Base-by-base conservation (phyloP, 1,139 yeast species). In the Taiozyma sp. region DNA sequence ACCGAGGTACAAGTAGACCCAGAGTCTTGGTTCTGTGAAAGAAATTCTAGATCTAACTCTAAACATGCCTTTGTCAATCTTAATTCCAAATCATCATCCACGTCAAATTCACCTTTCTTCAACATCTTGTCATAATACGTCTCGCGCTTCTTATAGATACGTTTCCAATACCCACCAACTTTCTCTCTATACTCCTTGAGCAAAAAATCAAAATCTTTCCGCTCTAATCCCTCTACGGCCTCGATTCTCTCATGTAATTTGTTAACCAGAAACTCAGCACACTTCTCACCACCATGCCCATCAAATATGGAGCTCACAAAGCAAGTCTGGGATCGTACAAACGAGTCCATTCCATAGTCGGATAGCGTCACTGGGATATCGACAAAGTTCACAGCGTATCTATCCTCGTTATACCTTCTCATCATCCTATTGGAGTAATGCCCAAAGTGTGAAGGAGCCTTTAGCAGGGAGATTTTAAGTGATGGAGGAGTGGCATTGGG, bases 241-340 rank as follows among this genome's bases (percentile, higher is more conserved):
- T 86, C 96, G 32, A 90, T 78, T 50, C 73, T 76, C 47, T 68
- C 61, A 35, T 84, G 79, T 44, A 89, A 73, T 51, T 80, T 73
- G 10, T 73, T 68, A 34, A 75, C 71, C 32, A 91, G 71, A 60
- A 75, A 86, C 29, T 71, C 75, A 43, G 90, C 76, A 61, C 96
- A 88, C 54, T 84, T 81, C 37, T 74, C 76, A 19, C 97, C 96
- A 5, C 98, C 98, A 67, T 93, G 99, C 3, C 98, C 99, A 67
- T 93, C 99, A 67, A 85, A 90, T 3, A 93, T 77, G 46, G 81
- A 56, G 46, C 56, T 53, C 8, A 51, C 47, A 45, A 56, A 53
- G 43, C 54, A 55, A 32, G 35, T 53, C 40, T 53, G 58, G 35
- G 49, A 45, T 9, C 45, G 32, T 19, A 57, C 49, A 26, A 47